Base-by-base conservation (phyloP, 352 stramenopile genomes). In the Phytophthora parvispora region DNA sequence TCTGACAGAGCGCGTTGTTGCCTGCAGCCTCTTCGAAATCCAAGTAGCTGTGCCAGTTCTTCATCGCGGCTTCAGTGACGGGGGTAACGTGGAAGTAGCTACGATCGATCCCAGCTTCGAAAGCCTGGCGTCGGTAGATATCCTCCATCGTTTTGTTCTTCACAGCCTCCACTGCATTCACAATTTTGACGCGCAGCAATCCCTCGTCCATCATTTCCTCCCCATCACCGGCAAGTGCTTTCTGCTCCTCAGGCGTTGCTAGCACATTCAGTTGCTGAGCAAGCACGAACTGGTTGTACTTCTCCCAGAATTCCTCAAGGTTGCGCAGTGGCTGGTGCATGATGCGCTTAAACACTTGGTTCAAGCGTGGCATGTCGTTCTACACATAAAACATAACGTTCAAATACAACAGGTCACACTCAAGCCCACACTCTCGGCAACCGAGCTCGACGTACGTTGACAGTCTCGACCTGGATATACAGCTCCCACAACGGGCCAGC, bases 221-320 rank as follows among this genome's bases (percentile, higher is more conserved):
- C 25, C 85, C 83, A 40, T 67, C 60, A 0, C 69, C 80, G 25
- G 76, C 77, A 47, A 94, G 77, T 16, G 72, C 74, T 25, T 84
- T 82, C 29, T 91, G 77, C 31, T 94, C 87, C 29, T 93, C 84
- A 7, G 65, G 57, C 20, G 84, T 92, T 24, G 84, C 87, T 18
- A 94, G 54, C 20, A 78, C 80, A 60, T 77, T 72, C 42, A 94
- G 59, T 57, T 90, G 84, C 67, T 94, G 87, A 5, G 85, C 85
- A 20, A 94, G 57, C 22, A 94, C 85, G 69, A 93, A 94, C 57
- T 93, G 84, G 66, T 94, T 94, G 70, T 94, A 94, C 59, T 92
- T 93, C 38, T 94, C 87, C 87, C 87, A 94, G 22, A 94, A 93
- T 49, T 94, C 87, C 18, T 92, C 87, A 34, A 94, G 64, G 66